These are phyloP conservation scores for Salix caprea DNA, from an alignment of 345 rosid genomes.

Conservation along the genomic window DNA sequence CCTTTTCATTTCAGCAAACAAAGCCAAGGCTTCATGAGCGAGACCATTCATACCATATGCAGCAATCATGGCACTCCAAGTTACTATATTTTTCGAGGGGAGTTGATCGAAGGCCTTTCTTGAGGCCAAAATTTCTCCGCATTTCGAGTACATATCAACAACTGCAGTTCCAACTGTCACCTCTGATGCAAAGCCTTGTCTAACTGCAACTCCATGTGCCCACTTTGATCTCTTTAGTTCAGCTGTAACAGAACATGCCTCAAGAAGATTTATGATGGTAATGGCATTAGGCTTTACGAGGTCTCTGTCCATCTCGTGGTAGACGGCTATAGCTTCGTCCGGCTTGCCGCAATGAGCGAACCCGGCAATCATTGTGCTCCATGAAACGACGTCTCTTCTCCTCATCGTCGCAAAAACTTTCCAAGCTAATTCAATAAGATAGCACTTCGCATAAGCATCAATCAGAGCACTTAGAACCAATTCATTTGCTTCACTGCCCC, in stretches of 20 bases:
- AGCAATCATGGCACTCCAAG: conserved; percentile 73
- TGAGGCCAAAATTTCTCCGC: conserved; percentile 45
- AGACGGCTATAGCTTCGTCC: conserved; percentile 48
- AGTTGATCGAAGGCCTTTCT: conserved; percentile 52
- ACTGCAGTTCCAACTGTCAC: conserved; percentile 58
- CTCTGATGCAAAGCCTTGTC: conserved; percentile 46
- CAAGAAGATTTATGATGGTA: conserved; percentile 49
- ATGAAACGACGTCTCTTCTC: conserved; percentile 48
- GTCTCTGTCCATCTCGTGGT: conserved; percentile 39
- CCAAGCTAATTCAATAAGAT: conserved; percentile 40
- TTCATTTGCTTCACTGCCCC: conserved; percentile 40
- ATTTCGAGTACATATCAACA: conserved; percentile 65
- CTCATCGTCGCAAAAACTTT: conserved; percentile 32
- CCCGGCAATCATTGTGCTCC: conserved; percentile 72
- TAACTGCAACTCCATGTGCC: conserved; percentile 63
- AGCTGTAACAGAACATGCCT: conserved; percentile 59
- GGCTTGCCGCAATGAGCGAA: conserved; percentile 47
- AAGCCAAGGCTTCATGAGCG: conserved; percentile 47
- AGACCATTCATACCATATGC: conserved; percentile 68
- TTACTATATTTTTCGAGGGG: conserved; percentile 35
- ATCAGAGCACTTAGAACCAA: conserved; percentile 44
- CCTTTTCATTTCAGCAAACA: conserved; percentile 46
- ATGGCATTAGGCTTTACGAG: conserved; percentile 38
- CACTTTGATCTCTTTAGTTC: conserved; percentile 54
- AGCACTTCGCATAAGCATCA: conserved; percentile 59